Evolutionary conservation across 805 yeast genomes (phyloP), one percentile per base, ranked within the genome.

Genomic region (Wickerhamiella kurtzmanii): DNA sequence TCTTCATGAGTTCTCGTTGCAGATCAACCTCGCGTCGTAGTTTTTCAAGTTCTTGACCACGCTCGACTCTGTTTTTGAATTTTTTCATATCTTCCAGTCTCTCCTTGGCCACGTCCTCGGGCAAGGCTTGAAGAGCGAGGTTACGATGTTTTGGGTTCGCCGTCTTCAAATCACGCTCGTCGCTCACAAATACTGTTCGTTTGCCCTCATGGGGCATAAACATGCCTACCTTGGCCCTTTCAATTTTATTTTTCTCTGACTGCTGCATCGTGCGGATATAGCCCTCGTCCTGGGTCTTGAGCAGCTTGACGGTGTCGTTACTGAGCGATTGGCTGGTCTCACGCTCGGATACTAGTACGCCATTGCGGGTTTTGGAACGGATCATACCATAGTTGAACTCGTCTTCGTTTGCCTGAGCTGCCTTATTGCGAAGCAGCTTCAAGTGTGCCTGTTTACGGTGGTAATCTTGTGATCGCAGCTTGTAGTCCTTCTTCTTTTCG

Each of bases 301-400:
- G 66, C 41, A 92, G 69, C 60, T 83, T 77, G 43, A 82, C 82
- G 58, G 89, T 95, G 47, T 80, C 95, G 43, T 73, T 73, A 6
- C 77, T 66, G 46, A 87, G 64, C 21, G 70, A 73, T 44, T 63
- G 65, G 15, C 56, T 48, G 39, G 54, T 51, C 4, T 60, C 63
- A 50, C 94, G 71, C 28, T 52, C 46, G 19, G 83, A 84, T 1
- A 78, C 67, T 43, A 82, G 58, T 6, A 83, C 71, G 1, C 96
- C 96, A 9, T 73, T 68, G 2, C 70, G 66, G 53, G 86, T 94
- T 3, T 92, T 77, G 56, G 71, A 73, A 13, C 73, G 70, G 28
- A 80, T 75, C 98, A 92, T 92, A 18, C 86, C 92, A 75, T 86
- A 95, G 64, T 89, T 87, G 67, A 82, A 92, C 64, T 92, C 98